phyloP scores from a whole-genome alignment of 345 rosid genomes.

The Anastatica hierochuntica region DNA sequence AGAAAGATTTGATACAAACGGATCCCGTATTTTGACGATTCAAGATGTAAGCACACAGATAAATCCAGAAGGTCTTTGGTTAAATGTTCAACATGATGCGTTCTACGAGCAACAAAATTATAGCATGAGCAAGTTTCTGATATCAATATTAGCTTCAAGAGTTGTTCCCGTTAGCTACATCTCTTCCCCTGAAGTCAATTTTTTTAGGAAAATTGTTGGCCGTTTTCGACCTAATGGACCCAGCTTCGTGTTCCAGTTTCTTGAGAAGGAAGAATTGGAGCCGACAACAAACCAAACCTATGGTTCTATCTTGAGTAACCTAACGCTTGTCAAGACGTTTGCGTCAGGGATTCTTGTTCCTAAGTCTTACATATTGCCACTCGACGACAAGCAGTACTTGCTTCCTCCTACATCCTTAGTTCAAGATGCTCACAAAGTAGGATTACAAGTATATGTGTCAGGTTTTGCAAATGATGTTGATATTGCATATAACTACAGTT shows the following conservation, averaged over 20 bases:
- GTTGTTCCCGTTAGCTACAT: constrained; percentile 37
- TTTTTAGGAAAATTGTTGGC: constrained; percentile 46
- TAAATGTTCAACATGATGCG: constrained; percentile 73
- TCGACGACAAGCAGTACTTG: constrained; percentile 38
- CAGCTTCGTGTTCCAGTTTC: constrained; percentile 50
- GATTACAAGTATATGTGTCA: constrained; percentile 66
- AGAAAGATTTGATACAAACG: neutral
- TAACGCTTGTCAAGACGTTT: constrained; percentile 72
- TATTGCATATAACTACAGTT: constrained; percentile 66
- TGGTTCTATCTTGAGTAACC: constrained; percentile 43
- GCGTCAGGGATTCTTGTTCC: constrained; percentile 88
- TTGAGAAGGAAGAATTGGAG: constrained; percentile 34
- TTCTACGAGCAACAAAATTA: constrained; percentile 58
- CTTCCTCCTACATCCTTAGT: constrained; percentile 45
- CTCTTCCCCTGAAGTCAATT: constrained; percentile 80
- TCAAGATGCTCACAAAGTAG: constrained; percentile 72
- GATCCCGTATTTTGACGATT: constrained; percentile 30
- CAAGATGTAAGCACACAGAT: constrained; percentile 22
- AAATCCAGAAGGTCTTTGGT: constrained; percentile 45
- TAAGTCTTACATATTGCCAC: constrained; percentile 62
- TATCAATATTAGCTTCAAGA: constrained; percentile 34
- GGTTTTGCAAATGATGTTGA: constrained; percentile 64
- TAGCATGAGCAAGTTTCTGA: constrained; percentile 55
- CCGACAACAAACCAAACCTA: constrained; percentile 70
- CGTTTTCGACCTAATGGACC: constrained; percentile 36